These are phyloP conservation scores for Russula earlei DNA, from an alignment of 768 basidiomycete genomes.

Conservation along the genomic window DNA sequence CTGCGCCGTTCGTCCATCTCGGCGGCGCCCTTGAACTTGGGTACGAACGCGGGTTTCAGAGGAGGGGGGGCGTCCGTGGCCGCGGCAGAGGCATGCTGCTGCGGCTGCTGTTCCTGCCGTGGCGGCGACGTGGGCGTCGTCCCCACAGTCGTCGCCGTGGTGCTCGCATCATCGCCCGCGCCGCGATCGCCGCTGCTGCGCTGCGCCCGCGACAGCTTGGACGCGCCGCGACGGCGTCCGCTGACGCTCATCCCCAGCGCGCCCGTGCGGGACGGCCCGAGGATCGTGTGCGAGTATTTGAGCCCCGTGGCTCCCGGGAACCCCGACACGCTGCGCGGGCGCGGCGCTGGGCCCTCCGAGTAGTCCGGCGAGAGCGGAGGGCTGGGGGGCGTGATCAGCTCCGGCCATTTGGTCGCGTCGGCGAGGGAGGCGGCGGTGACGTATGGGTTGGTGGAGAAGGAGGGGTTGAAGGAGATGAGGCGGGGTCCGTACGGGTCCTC, in stretches of 20 bases:
- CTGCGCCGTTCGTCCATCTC: slow-evolving; percentile 75
- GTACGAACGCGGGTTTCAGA: slow-evolving; percentile 49
- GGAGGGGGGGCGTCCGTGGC: slow-evolving; percentile 11
- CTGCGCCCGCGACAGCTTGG: neutral
- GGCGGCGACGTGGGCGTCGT: too few relatives aligned
- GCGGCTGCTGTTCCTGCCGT: too few relatives aligned
- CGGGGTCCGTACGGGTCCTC: slow-evolving; percentile 80
- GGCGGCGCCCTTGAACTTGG: slow-evolving; percentile 74
- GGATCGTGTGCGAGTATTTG: slow-evolving; percentile 84
- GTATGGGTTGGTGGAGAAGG: slow-evolving; percentile 75
- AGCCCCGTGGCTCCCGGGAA: slow-evolving; percentile 46
- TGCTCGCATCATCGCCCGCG: neutral
- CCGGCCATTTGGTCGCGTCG: slow-evolving; percentile 76
- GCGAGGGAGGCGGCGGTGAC: slow-evolving; percentile 71
- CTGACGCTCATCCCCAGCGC: slow-evolving; percentile 69
- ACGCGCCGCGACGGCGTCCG: slow-evolving; percentile 28
- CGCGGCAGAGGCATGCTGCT: neutral
- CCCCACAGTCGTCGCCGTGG: neutral
- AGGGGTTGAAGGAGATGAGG: slow-evolving; percentile 70
- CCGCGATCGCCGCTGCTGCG: too few relatives aligned
- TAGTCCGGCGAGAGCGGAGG: slow-evolving; percentile 71
- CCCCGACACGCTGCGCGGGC: slow-evolving; percentile 25
- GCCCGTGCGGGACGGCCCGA: slow-evolving; percentile 59
- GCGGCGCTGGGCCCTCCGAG: slow-evolving; percentile 31
- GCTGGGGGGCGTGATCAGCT: slow-evolving; percentile 60